Percentiles rank a stretch among this genome's conserved stretches.
Evolutionary conservation across 108 stramenopile species (phyloP).

Genomic region (Schizochytrium sp.): DNA sequence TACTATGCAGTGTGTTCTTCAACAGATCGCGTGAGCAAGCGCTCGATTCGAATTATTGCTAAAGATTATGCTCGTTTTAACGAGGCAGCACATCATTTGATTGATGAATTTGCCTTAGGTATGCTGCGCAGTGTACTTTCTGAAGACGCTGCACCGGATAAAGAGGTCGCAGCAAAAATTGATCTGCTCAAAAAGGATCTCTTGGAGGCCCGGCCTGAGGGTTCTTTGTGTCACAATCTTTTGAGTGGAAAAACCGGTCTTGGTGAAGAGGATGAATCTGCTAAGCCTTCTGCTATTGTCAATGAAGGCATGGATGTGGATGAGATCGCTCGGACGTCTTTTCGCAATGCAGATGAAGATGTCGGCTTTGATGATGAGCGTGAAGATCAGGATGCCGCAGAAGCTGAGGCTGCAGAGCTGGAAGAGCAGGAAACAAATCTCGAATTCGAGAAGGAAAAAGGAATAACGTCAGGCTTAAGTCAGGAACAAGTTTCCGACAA

Average conservation of each 20-base stretch:
- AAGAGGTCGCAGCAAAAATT: background rate
- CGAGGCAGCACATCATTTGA: background rate
- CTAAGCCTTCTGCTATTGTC: background rate
- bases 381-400: background rate
- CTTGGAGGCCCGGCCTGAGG: background rate
- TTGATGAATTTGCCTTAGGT: background rate
- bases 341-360: background rate
- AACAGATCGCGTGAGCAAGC: background rate
- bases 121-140: slow-evolving; percentile 40
- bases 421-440: slow-evolving; percentile 32
- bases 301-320: slow-evolving; percentile 19
- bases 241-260: background rate
- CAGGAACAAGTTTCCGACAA: slow-evolving; percentile 45
- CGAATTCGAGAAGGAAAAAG: slow-evolving; percentile 8
- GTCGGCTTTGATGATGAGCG: background rate
- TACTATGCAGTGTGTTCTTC: background rate
- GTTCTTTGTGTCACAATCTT: background rate
- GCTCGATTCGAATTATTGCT: background rate
- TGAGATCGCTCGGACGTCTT: background rate
- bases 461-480: background rate
- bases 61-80: slow-evolving; percentile 20
- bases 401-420: slow-evolving; percentile 21
- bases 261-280: background rate
- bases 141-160: background rate
- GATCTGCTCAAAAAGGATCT: background rate